phyloP scores from a whole-genome alignment of 2,329 filamentous ascomycete species.

The Fusarium scirpi region DNA sequence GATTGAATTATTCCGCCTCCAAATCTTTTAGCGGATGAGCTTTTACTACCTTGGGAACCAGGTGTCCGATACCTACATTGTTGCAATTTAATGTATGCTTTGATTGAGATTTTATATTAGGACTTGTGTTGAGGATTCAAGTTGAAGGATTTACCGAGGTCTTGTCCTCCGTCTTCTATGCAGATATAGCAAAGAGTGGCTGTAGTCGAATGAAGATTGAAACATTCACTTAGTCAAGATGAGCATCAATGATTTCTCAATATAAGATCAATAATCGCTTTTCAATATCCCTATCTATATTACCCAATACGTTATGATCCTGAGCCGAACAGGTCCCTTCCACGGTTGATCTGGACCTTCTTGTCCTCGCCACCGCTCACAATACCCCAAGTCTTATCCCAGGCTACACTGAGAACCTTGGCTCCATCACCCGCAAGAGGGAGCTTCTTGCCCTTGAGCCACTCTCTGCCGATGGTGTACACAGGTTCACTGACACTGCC shows the following conservation, averaged over 20 bases:
- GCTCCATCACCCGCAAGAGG: constrained; percentile 81
- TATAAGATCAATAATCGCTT: constrained; percentile 32
- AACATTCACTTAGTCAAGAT: background rate
- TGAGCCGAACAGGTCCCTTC: constrained; percentile 62
- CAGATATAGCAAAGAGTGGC: background rate
- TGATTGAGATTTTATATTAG: no score
- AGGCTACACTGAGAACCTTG: constrained; percentile 90
- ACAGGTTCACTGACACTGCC: constrained; percentile 78
- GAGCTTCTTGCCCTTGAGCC: constrained; percentile 72
- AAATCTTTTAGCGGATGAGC: no score
- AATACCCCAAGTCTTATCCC: constrained; percentile 89
- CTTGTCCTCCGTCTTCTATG: background rate
- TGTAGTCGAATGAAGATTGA: background rate
- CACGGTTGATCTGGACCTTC: constrained; percentile 89
- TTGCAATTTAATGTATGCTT: no score
- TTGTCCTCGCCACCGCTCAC: constrained; percentile 95
- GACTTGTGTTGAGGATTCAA: no score
- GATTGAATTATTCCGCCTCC: background rate
- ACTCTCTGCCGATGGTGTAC: constrained; percentile 81
- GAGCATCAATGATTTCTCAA: constrained; percentile 6
- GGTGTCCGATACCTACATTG: no score
- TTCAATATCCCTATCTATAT: constrained; percentile 21
- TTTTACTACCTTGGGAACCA: no score
- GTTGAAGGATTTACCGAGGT: no score
- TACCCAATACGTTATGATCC: constrained; percentile 48